Evolutionary conservation across 352 stramenopile species (phyloP), one percentile per base, ranked within the genome.

Genomic region (Aphanomyces invadans): DNA sequence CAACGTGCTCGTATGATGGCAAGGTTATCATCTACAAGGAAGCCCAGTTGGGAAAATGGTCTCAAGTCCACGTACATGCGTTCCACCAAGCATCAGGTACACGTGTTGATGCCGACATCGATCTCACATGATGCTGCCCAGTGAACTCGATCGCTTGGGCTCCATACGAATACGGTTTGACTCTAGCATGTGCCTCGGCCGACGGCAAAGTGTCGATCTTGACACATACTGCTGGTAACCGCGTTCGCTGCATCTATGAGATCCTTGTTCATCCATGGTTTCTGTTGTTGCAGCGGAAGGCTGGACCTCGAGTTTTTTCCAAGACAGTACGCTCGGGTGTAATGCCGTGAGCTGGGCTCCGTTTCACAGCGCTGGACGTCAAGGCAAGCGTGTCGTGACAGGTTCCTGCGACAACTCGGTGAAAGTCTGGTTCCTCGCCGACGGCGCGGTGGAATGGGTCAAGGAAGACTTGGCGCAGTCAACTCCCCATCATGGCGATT

Each of bases 301-400:
- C 9, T 99, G 94, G 96, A 87, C 71, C 51, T 83, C 96, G 68
- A 90, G 86, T 63, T 92, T 96, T 72, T 96, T 99, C 62, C 88
- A 95, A 70, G 95, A 98, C 76, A 96, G 89, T 69, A 76, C 89
- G 36, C 75, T 99, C 49, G 97, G 97, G 25, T 97, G 96, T 74
- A 99, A 99, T 79, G 81, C 93, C 29, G 88, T 99, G 29, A 97
- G 86, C 69, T 99, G 96, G 96, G 96, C 93, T 11, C 96, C 97
- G 11, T 92, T 87, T 66, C 70, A 92, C 68, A 88, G 83, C 65
- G 71, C 89, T 17, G 77, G 80, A 10, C 77, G 72, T 23, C 75
- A 74, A 62, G 52, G 48, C 23, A 64, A 70, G 28, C 84, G 92
- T 32, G 69, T 99, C 3, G 96, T 98, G 39, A 99, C 96, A 4